A percentile compares a stretch with the other conserved stretches of the same genome.
Conservation (phyloP, 805 yeast species). For the Nakazawaea wickerhamii region DNA sequence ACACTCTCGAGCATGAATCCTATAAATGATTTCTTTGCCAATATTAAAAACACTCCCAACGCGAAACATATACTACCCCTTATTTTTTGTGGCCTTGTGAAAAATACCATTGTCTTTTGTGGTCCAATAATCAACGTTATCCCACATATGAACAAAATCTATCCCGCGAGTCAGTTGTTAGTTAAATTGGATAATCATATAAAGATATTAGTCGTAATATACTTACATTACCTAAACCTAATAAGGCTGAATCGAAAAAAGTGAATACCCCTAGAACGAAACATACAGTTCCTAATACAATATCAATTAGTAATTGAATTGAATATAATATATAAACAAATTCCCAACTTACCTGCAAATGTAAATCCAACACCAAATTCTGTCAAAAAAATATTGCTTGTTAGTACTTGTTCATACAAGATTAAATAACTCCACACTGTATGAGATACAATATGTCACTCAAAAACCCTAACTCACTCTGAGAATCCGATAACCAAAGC, state of each 20-base stretch:
- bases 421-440: background rate
- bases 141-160: slow-evolving; percentile 71
- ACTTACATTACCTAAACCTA: slow-evolving; percentile 79
- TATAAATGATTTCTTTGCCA: slow-evolving; percentile 68
- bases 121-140: slow-evolving; percentile 83
- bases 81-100: slow-evolving; percentile 80
- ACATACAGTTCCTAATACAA: slow-evolving; percentile 48
- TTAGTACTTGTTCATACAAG: background rate
- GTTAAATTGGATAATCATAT: background rate
- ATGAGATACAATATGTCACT: background rate
- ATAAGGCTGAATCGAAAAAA: slow-evolving; percentile 80
- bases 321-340: background rate
- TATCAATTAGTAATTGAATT: background rate
- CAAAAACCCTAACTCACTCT: slow-evolving; percentile 44
- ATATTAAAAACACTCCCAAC: slow-evolving; percentile 69
- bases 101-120: slow-evolving; percentile 73
- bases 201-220: background rate
- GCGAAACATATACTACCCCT: slow-evolving; percentile 81
- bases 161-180: background rate
- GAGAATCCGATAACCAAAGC: slow-evolving; percentile 75
- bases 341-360: slow-evolving; percentile 51
- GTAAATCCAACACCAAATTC: slow-evolving; percentile 93
- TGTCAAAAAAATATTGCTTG: slow-evolving; percentile 20
- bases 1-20: slow-evolving; percentile 83
- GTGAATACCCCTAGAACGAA: slow-evolving; percentile 79